A percentile compares a stretch with the other conserved stretches of the same genome.
Conservation (phyloP, 2,329 filamentous ascomycete genomes). For the Venturia asperata region DNA sequence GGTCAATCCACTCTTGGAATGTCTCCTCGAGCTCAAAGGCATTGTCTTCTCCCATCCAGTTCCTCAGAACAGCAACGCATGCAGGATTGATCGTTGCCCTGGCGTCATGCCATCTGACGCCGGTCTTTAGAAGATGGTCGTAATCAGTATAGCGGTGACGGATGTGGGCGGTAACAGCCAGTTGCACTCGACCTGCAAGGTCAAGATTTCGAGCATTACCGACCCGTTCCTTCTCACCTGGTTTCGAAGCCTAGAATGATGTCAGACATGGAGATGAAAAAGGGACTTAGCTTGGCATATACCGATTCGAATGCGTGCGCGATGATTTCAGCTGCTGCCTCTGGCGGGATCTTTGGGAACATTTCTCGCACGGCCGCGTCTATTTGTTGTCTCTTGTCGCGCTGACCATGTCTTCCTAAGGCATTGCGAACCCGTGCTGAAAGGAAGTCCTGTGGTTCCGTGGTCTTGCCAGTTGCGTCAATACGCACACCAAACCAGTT, state of each 20-base stretch:
- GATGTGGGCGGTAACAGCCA: conserved; percentile 56
- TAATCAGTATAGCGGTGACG: conserved; percentile 57
- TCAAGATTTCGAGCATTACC: conserved; percentile 50
- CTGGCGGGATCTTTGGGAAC: conserved; percentile 55
- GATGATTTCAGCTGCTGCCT: conserved; percentile 51
- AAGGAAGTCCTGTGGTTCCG: conserved; percentile 29
- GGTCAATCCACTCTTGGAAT: conserved; percentile 55
- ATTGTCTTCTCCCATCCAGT: conserved; percentile 55
- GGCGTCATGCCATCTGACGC: conserved; percentile 48
- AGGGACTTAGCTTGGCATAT: conserved; percentile 21
- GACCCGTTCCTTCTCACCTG: conserved; percentile 26
- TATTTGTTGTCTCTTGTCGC: conserved; percentile 10
- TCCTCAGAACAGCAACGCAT: conserved; percentile 50
- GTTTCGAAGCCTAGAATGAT: conserved; percentile 41
- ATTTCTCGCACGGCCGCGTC: conserved; percentile 26
- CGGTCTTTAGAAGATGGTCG: conserved; percentile 48
- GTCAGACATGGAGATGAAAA: conserved; percentile 22
- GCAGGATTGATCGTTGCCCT: conserved; percentile 48
- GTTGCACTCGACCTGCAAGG: conserved; percentile 51
- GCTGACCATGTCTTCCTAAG: not conserved
- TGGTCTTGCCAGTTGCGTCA: conserved; percentile 19
- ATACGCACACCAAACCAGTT: conserved; percentile 7
- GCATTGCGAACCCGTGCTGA: conserved; percentile 21
- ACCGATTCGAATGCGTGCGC: conserved; percentile 55
- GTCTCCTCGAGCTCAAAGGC: conserved; percentile 52